Evolutionary conservation across 768 basidiomycete genomes (phyloP).

Genomic region (Auricularia sp.): DNA sequence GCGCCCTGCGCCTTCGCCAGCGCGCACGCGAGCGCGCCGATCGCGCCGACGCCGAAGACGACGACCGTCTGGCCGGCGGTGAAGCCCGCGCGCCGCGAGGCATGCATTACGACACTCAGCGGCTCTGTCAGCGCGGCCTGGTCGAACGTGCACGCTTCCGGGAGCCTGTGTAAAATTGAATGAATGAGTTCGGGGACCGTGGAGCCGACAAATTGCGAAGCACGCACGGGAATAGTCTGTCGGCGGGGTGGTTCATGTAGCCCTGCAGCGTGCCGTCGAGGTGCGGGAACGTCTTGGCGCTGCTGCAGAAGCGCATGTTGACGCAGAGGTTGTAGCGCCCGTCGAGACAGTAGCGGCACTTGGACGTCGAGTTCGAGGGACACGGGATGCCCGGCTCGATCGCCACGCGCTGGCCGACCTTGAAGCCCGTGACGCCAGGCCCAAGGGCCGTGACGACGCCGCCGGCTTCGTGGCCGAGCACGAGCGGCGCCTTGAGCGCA

Average conservation of each 20-base stretch:
- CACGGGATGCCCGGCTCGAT: slow-evolving; percentile 92
- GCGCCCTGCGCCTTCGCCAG: slow-evolving; percentile 60
- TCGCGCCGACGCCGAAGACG: slow-evolving; percentile 87
- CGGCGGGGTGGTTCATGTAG: slow-evolving; percentile 79
- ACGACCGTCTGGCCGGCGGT: slow-evolving; percentile 58
- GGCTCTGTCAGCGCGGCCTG: slow-evolving; percentile 88
- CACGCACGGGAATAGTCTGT: slow-evolving; percentile 79
- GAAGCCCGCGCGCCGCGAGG: slow-evolving; percentile 34
- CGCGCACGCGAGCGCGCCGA: slow-evolving; percentile 82
- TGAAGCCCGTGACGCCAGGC: slow-evolving; percentile 44
- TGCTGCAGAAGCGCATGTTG: slow-evolving; percentile 78
- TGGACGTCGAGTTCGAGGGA: slow-evolving; percentile 27
- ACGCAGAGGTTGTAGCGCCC: slow-evolving; percentile 93
- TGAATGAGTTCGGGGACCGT: slow-evolving; percentile 1
- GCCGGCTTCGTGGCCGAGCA: slow-evolving; percentile 91
- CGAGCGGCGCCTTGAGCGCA: slow-evolving; percentile 71
- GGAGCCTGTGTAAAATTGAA: slow-evolving; percentile 40
- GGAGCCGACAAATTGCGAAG: background rate
- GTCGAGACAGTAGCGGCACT: slow-evolving; percentile 53
- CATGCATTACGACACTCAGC: slow-evolving; percentile 77
- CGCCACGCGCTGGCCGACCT: slow-evolving; percentile 78
- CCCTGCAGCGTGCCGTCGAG: slow-evolving; percentile 85
- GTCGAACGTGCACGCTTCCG: slow-evolving; percentile 65
- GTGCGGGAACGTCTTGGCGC: slow-evolving; percentile 87
- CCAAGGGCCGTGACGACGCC: slow-evolving; percentile 81